phyloP scores from a whole-genome alignment of 192 early-diverging fungal genomes.

The Entomortierella lignicola region DNA sequence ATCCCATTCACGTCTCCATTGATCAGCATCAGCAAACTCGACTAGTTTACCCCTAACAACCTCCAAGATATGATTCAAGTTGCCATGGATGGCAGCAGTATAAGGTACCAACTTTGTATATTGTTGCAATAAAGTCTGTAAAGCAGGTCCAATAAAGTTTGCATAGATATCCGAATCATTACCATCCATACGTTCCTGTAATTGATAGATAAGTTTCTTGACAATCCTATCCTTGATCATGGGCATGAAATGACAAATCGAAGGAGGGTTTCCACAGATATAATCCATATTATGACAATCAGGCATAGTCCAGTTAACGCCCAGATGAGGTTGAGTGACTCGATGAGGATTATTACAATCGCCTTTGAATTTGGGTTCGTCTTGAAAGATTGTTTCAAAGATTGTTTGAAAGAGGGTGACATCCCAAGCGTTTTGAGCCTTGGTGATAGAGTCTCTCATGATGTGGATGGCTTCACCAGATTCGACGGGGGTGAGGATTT shows the following conservation, averaged over 20 bases:
- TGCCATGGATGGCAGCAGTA: constrained; percentile 22
- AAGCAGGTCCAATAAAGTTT: constrained; percentile 25
- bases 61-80: constrained; percentile 37
- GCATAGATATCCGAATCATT: constrained; percentile 41
- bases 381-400: constrained; percentile 59
- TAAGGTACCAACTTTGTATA: not conserved
- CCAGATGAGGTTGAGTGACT: constrained; percentile 55
- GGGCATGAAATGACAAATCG: constrained; percentile 66
- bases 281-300: constrained; percentile 69
- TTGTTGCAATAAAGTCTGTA: constrained; percentile 12
- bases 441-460: constrained; percentile 19
- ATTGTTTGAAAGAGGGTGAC: constrained; percentile 19
- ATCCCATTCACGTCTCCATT: constrained; percentile 38
- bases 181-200: constrained; percentile 1
- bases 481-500: constrained; percentile 26
- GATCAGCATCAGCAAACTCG: not conserved
- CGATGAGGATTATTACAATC: constrained; percentile 65
- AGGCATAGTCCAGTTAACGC: constrained; percentile 62
- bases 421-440: constrained; percentile 45
- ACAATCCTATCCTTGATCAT: constrained; percentile 54
- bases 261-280: constrained; percentile 73
- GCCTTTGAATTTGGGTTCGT: constrained; percentile 63
- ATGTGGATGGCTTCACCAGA: constrained; percentile 12
- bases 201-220: constrained; percentile 8
- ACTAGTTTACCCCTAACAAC: not conserved